Percentiles rank a stretch among this genome's conserved stretches.
Conservation (phyloP, 345 rosid species). For the Theobroma cacao region DNA sequence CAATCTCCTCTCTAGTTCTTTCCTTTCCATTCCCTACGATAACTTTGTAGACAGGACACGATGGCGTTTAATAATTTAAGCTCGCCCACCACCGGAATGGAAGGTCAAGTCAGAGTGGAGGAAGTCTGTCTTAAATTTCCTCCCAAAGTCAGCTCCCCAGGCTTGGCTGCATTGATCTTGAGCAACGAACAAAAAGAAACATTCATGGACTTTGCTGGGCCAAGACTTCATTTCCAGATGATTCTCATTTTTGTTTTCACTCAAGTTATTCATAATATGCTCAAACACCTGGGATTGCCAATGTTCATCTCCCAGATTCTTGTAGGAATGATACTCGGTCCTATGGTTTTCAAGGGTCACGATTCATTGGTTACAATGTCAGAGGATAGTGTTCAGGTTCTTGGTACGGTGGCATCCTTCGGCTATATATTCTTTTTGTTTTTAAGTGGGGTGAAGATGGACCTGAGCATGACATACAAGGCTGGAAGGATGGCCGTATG, state of each 20-base stretch:
- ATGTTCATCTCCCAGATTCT: slow-evolving; percentile 22
- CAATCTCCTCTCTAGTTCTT: too few species aligned
- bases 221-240: slow-evolving; percentile 4
- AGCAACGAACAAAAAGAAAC: too few species aligned
- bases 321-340: slow-evolving; percentile 1
- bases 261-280: slow-evolving; percentile 4
- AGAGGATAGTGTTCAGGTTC: too few species aligned
- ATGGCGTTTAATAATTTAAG: not conserved
- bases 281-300: slow-evolving; percentile 23
- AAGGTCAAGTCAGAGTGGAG: too few species aligned
- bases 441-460: slow-evolving; percentile 26
- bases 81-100: not conserved
- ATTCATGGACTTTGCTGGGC: not conserved
- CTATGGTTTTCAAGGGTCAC: not conserved
- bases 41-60: too few species aligned
- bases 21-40: too few species aligned
- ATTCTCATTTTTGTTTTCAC: slow-evolving; percentile 9
- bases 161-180: not conserved
- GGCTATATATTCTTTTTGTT: slow-evolving; percentile 26
- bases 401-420: not conserved
- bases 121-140: not conserved
- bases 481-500: not conserved
- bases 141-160: not conserved
- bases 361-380: too few species aligned
- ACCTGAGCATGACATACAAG: not conserved